Percentiles rank a stretch among this genome's conserved stretches.
These are phyloP conservation scores for Mucuna pruriens DNA, from an alignment of 306 rosid species.

Conservation along the genomic window DNA sequence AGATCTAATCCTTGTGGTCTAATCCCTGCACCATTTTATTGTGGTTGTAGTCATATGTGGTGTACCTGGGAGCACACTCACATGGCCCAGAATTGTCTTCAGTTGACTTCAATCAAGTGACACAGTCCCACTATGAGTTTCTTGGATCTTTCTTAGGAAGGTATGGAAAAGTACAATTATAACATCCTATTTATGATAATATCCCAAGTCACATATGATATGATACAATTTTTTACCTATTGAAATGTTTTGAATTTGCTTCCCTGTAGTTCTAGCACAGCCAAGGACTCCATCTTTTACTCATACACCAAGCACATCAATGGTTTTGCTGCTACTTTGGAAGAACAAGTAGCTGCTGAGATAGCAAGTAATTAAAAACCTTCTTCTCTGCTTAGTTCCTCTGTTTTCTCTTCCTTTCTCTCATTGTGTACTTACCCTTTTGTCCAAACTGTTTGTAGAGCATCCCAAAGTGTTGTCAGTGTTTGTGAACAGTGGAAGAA, in stretches of 20 bases:
- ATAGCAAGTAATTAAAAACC: constrained; percentile 55
- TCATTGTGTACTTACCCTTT: background rate
- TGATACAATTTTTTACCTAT: background rate
- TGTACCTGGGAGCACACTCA: constrained; percentile 85
- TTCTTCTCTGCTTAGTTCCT: background rate
- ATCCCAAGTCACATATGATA: background rate
- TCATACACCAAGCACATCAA: constrained; percentile 90
- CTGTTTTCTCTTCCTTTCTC: background rate
- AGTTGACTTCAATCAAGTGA: constrained; percentile 53
- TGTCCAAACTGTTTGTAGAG: constrained; percentile 38
- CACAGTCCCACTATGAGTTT: constrained; percentile 69
- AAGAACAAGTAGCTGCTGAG: constrained; percentile 69
- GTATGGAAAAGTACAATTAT: constrained; percentile 33
- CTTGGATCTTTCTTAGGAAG: constrained; percentile 78
- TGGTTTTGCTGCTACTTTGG: constrained; percentile 89
- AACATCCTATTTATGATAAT: too few species aligned
- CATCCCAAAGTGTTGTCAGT: constrained; percentile 79
- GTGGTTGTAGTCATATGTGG: constrained; percentile 74
- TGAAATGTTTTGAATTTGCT: background rate
- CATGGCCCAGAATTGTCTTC: constrained; percentile 55
- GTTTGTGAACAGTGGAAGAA: constrained; percentile 72
- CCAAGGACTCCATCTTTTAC: constrained; percentile 73
- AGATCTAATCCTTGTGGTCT: background rate
- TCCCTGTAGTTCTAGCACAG: constrained; percentile 48
- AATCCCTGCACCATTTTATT: background rate